A percentile compares a stretch with the other conserved stretches of the same genome.
Conservation (phyloP, 108 stramenopile species). For the Conticribra weissflogii region DNA sequence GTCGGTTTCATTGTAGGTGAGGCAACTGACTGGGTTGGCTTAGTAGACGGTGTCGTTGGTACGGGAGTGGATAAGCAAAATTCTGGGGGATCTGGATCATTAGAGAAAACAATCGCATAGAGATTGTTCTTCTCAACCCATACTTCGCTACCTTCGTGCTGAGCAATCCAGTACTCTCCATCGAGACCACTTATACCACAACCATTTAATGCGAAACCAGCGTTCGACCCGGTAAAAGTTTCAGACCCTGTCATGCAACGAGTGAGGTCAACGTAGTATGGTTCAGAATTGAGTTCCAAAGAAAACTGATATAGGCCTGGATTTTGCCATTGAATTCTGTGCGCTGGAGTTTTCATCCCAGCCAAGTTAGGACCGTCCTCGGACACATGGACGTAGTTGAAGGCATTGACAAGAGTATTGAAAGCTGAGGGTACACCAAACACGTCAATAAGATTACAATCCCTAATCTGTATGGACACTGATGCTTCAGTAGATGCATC, state of each 20-base stretch:
- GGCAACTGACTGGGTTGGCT: too few species aligned
- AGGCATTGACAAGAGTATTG: constrained; percentile 3
- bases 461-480: constrained; percentile 13
- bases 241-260: constrained; percentile 17
- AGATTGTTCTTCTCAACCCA: constrained; percentile 35
- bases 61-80: too few species aligned
- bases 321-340: constrained; percentile 22
- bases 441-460: constrained; percentile 19
- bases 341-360: constrained; percentile 20
- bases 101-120: constrained; percentile 30
- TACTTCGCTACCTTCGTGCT: constrained; percentile 28
- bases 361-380: constrained; percentile 27
- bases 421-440: constrained; percentile 23
- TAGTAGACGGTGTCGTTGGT: too few species aligned
- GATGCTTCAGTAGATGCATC: constrained; percentile 10
- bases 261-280: constrained; percentile 28
- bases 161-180: constrained; percentile 34
- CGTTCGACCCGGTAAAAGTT: not conserved
- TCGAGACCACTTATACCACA: constrained; percentile 33
- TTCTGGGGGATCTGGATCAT: constrained; percentile 23
- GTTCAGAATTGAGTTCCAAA: constrained; percentile 14
- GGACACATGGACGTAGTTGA: constrained; percentile 33
- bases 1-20: too few species aligned
- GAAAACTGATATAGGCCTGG: constrained; percentile 24
- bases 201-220: constrained; percentile 20